A percentile compares a stretch with the other conserved stretches of the same genome.
phyloP scores from a whole-genome alignment of 2,329 filamentous ascomycete genomes.

The Epichloe amarillans region DNA sequence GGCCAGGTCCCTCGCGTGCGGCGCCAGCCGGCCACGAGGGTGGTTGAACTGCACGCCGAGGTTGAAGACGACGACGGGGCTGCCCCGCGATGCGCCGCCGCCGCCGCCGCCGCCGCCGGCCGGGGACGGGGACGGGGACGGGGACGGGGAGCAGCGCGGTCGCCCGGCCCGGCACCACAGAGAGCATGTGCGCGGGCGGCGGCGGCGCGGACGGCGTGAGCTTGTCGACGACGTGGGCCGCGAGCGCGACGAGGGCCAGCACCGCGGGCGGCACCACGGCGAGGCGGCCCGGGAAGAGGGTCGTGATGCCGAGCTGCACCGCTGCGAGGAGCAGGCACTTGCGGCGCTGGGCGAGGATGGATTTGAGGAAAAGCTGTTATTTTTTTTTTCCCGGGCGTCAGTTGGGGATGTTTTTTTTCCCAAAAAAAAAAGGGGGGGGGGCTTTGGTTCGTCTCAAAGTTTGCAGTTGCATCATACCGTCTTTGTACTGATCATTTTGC shows the following conservation, averaged over 20 bases:
- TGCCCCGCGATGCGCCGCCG: constrained; percentile 14
- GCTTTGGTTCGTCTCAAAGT: neutral
- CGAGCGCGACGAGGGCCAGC: constrained; percentile 17
- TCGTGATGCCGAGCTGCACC: constrained; percentile 20
- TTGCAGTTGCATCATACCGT: constrained; percentile 9
- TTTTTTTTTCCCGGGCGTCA: neutral
- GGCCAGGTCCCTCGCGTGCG: constrained; percentile 27
- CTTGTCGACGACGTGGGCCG: constrained; percentile 17
- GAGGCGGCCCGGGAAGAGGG: constrained; percentile 21
- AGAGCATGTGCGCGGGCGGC: constrained; percentile 8
- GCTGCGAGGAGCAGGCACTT: constrained; percentile 21
- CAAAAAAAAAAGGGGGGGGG: too few species aligned
- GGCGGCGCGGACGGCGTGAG: constrained; percentile 3
- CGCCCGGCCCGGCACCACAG: constrained; percentile 19
- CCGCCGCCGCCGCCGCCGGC: constrained; percentile 10
- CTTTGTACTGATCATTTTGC: constrained; percentile 5
- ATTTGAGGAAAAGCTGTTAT: constrained; percentile 12
- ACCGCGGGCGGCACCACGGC: constrained; percentile 19
- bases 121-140: constrained; percentile 22
- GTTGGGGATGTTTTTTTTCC: neutral
- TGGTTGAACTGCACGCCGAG: constrained; percentile 32
- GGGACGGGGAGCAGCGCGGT: constrained; percentile 24
- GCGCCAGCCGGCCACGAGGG: constrained; percentile 34
- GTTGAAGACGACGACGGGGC: constrained; percentile 29
- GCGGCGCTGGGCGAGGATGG: constrained; percentile 20